phyloP scores from a whole-genome alignment of 192 early-diverging fungal species.

The Gonapodya prolifera region DNA sequence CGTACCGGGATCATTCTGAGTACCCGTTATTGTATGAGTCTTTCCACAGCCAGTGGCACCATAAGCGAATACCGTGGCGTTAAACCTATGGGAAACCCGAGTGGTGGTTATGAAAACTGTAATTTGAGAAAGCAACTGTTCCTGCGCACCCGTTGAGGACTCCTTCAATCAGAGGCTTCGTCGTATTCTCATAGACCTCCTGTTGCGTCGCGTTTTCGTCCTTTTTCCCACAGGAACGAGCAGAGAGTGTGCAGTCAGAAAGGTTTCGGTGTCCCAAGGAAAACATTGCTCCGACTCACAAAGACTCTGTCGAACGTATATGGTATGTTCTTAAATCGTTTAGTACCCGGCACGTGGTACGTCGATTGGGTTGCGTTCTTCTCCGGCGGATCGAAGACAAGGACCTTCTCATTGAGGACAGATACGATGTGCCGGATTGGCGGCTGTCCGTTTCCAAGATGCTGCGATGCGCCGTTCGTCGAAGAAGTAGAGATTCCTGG shows the following conservation, averaged over 20 bases:
- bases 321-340: background rate
- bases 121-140: conserved; percentile 37
- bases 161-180: background rate
- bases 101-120: conserved; percentile 52
- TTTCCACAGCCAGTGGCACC: conserved; percentile 76
- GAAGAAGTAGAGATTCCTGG: background rate
- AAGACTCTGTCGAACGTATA: conserved; percentile 3
- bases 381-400: conserved; percentile 61
- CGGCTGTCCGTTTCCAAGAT: background rate
- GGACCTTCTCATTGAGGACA: conserved; percentile 33
- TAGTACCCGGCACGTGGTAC: background rate
- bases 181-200: conserved; percentile 34
- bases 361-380: conserved; percentile 37
- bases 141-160: background rate
- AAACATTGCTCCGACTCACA: conserved; percentile 56
- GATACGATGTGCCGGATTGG: conserved; percentile 17
- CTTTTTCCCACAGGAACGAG: no score
- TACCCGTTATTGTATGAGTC: conserved; percentile 70
- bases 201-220: conserved; percentile 51
- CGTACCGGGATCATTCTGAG: conserved; percentile 30
- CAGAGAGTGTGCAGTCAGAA: no score
- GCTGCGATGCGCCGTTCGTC: background rate
- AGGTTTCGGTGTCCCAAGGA: no score
- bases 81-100: conserved; percentile 46
- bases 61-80: conserved; percentile 86